phyloP scores from a whole-genome alignment of 2,329 filamentous ascomycete species.

The Penicillium sp. region DNA sequence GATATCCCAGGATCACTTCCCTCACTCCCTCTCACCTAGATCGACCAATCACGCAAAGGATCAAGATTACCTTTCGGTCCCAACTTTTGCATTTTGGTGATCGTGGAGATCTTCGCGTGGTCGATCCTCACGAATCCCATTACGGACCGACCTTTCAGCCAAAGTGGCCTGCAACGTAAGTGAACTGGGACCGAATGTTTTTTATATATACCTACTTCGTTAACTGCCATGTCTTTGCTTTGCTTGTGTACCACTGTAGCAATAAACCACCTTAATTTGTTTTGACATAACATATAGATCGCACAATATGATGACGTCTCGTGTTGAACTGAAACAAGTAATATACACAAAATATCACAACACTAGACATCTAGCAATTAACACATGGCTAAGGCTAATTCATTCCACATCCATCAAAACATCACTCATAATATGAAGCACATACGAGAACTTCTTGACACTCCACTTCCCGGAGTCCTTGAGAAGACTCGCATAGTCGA shows the following conservation, averaged over 20 bases:
- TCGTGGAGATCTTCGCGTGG: no score
- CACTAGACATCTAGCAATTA: neutral
- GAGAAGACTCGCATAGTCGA: conserved; percentile 55
- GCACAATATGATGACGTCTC: neutral
- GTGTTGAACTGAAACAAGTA: neutral
- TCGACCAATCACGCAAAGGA: no score
- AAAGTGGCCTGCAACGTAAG: no score
- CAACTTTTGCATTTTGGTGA: no score
- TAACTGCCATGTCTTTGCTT: no score
- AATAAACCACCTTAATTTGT: neutral
- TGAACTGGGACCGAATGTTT: no score
- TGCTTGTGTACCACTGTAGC: neutral
- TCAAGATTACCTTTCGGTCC: no score
- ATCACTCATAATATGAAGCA: conserved; percentile 59
- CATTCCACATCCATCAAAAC: conserved; percentile 39
- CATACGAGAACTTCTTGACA: conserved; percentile 52
- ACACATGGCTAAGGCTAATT: conserved; percentile 2
- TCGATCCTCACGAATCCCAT: no score
- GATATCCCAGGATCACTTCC: no score
- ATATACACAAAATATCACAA: neutral
- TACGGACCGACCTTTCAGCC: no score
- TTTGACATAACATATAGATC: neutral
- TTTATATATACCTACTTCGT: no score
- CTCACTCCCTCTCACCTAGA: no score
- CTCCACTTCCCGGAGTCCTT: conserved; percentile 56